Base-by-base conservation (phyloP, 2,329 filamentous ascomycete species). In the Triangularia verruculosa region DNA sequence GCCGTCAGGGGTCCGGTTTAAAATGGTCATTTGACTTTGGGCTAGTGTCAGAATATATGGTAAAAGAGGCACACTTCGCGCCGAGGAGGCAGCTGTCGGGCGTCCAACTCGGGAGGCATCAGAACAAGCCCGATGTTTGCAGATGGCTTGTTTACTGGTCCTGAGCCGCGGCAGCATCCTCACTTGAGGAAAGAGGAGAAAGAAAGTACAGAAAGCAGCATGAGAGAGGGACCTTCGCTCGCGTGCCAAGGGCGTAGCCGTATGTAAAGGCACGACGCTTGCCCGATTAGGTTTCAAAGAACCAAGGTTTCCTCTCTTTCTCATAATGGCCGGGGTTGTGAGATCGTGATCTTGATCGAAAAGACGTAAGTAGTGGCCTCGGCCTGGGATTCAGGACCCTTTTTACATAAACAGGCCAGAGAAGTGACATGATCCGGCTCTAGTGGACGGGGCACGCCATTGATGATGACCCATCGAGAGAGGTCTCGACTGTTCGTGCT, bases 21-120 rank as follows among this genome's bases (percentile, higher is more conserved):
- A 25, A 22, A 28, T 52, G 57, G 57, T 59, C 57, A 59, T 59
- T 59, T 59, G 57, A 59, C 57, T 59, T 59, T 59, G 22, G 25
- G n/a, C 57, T 52, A 59, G 39, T 27, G 12, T 25, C 25, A 47
- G 28, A 32, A 20, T 39, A 13, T 53, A 58, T 58, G 34, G 30
- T 43, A 15, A 54, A 54, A 54, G 25, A 25, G 51, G 51, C 51
- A 54, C 20, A 20, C 51, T 9, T 54, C 51, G 51, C 22, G 20
- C 25, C 22, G 51, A 54, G 51, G 47, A 54, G 20, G 51, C 51
- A 24, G 12, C 25, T 54, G 11, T 54, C 51, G 51, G 51, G 51
- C 51, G 51, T 54, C 22, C 22, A 54, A 17, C 39, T 22, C 13
- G 17, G 11, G 39, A 17, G 9, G 39, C 39, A 17, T 47, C 17